These are phyloP conservation scores for Musa itinerans DNA, from an alignment of 176 grass and related monocot genomes.

Conservation along the genomic window DNA sequence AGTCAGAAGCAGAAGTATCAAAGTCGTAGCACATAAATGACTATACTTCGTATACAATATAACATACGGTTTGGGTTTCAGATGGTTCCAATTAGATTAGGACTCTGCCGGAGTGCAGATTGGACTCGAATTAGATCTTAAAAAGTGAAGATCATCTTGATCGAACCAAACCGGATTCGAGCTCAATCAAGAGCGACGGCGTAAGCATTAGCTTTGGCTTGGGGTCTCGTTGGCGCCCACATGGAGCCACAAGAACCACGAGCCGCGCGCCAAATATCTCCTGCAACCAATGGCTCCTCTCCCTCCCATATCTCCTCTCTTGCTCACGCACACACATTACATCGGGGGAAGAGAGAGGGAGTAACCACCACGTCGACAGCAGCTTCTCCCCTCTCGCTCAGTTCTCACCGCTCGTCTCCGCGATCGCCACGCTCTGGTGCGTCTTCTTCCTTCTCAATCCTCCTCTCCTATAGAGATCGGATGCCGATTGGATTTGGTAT, in stretches of 20 bases:
- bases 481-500: background rate
- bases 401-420: too few species aligned
- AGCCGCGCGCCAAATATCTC: constrained; percentile 42
- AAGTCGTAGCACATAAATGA: too few species aligned
- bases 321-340: background rate
- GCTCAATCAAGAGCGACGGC: background rate
- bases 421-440: background rate
- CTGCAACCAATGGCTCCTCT: constrained; percentile 64
- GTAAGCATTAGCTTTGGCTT: background rate
- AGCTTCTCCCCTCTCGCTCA: background rate
- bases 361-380: background rate
- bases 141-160: background rate
- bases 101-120: too few species aligned
- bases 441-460: background rate
- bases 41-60: too few species aligned
- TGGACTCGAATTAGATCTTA: too few species aligned
- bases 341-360: background rate
- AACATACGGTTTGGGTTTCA: too few species aligned
- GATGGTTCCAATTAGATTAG: too few species aligned
- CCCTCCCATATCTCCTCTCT: constrained; percentile 23
- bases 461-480: background rate
- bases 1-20: too few species aligned
- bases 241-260: constrained; percentile 6
- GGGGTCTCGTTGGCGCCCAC: background rate
- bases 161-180: background rate